Conservation (phyloP, 2,329 filamentous ascomycete genomes). For the Penicillium sp. region DNA sequence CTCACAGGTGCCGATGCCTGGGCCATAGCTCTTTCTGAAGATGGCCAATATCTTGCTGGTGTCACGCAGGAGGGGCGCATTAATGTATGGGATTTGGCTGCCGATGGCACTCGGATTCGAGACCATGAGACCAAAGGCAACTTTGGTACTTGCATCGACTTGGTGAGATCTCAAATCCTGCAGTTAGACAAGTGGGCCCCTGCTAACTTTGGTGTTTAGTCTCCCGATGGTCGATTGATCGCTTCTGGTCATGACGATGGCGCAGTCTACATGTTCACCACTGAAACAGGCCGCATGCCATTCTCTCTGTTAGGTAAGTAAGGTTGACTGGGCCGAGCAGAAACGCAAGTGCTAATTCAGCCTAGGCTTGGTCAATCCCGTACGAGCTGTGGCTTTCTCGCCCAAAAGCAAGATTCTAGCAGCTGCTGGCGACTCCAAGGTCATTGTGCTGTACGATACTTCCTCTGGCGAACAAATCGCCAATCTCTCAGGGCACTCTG, state of each 20-base stretch:
- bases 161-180: constrained; percentile 49
- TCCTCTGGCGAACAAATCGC: constrained; percentile 88
- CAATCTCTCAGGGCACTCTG: constrained; percentile 73
- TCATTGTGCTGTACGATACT: constrained; percentile 91
- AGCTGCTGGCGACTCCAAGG: constrained; percentile 81
- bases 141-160: constrained; percentile 84
- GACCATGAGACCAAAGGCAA: constrained; percentile 91
- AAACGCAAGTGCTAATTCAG: constrained; percentile 17
- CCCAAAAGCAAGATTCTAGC: constrained; percentile 81
- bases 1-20: constrained; percentile 67
- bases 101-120: constrained; percentile 61
- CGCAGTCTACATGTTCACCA: constrained; percentile 91
- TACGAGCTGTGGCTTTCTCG: constrained; percentile 83
- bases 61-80: constrained; percentile 85
- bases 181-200: background rate
- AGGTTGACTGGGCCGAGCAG: background rate
- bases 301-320: constrained; percentile 75
- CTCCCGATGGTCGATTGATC: constrained; percentile 74
- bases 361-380: constrained; percentile 76
- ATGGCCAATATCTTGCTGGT: constrained; percentile 80
- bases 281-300: constrained; percentile 77
- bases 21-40: constrained; percentile 80
- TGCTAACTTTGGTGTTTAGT: constrained; percentile 40
- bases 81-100: constrained; percentile 76
- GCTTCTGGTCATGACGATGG: constrained; percentile 93